Evolutionary conservation across 345 rosid genomes (phyloP), one percentile per base, ranked within the genome.

Genomic region (Triadica sebifera): DNA sequence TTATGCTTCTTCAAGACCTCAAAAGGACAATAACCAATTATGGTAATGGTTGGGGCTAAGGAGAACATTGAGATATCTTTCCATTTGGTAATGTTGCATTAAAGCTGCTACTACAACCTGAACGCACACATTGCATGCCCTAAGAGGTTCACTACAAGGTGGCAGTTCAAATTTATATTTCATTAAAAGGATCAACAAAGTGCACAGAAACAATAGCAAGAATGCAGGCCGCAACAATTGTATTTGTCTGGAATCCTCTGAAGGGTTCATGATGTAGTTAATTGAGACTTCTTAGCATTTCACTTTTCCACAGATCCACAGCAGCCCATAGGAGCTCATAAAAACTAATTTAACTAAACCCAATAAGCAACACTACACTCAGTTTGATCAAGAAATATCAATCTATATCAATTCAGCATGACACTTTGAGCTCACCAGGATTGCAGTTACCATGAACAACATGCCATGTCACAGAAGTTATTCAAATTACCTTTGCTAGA

Each of bases 401-500:
- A 39, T 15, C 62, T 22, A 39, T 49, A 50, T 51, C 8, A 47
- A 45, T 34, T 58, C 24, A 55, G 45, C 65, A 55, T 57, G 37
- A 20, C 25, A 66, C 19, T 41, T 20, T 49, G 58, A 51, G 51
- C 68, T 69, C 50, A 19, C 34, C 12, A 51, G 8, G 53, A 8
- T 50, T 50, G 63, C 43, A 70, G 11, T 39, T 69, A 12, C 3
- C 9, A 12, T 38, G 45, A 34, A 17, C 52, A 41, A 19, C 20
- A 6, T 57, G 46, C 49, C 57, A 38, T 38, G 47, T 58, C 46
- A 39, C 0, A 22, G 58, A 51, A 78, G 65, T 37, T 19, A 29
- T 43, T 13, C 34, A 78, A 56, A 60, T 64, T 86, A 94, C 98
- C 99, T 96, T 96, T 74, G 91, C 94, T 67, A 96, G 88, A 87